phyloP scores from a whole-genome alignment of 2,329 filamentous ascomycete genomes.

The Pseudocercospora pini-densiflorae region DNA sequence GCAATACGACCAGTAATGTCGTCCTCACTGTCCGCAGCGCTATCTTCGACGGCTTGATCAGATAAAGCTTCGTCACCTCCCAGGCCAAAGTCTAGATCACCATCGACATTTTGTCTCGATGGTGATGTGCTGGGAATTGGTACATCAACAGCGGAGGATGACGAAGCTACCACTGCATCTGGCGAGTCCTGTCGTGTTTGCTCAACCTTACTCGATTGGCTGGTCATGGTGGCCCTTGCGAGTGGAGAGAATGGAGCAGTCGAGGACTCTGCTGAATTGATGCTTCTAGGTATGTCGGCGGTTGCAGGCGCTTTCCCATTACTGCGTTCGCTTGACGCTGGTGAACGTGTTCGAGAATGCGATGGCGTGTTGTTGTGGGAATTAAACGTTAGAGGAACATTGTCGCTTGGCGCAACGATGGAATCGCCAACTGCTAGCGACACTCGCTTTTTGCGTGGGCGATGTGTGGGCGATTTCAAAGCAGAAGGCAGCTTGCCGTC shows the following conservation, averaged over 20 bases:
- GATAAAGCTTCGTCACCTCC: slow-evolving; percentile 28
- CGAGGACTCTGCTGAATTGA: slow-evolving; percentile 2
- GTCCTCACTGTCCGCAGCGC: slow-evolving; percentile 16
- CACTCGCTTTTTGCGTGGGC: slow-evolving; percentile 39
- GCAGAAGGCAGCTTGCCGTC: slow-evolving; percentile 42
- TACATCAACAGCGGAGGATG: neutral
- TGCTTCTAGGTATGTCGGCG: neutral
- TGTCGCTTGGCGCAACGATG: slow-evolving; percentile 43
- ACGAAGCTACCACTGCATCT: neutral
- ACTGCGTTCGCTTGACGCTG: slow-evolving; percentile 3
- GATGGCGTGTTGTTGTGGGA: slow-evolving; percentile 37
- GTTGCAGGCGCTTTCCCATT: neutral
- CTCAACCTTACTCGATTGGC: slow-evolving; percentile 3
- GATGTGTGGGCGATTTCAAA: slow-evolving; percentile 39
- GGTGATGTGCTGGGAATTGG: neutral
- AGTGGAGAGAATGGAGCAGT: slow-evolving; percentile 11
- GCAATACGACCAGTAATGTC: slow-evolving; percentile 26
- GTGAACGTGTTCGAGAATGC: slow-evolving; percentile 35
- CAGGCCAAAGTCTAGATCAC: slow-evolving; percentile 38
- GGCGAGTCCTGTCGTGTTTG: neutral
- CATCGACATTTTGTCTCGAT: slow-evolving; percentile 30
- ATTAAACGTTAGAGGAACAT: slow-evolving; percentile 33
- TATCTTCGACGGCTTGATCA: slow-evolving; percentile 9
- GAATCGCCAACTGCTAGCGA: slow-evolving; percentile 42
- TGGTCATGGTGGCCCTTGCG: slow-evolving; percentile 12